Evolutionary conservation across 805 yeast genomes (phyloP), one percentile per base, ranked within the genome.

Genomic region (Hanseniaspora mollemarum): DNA sequence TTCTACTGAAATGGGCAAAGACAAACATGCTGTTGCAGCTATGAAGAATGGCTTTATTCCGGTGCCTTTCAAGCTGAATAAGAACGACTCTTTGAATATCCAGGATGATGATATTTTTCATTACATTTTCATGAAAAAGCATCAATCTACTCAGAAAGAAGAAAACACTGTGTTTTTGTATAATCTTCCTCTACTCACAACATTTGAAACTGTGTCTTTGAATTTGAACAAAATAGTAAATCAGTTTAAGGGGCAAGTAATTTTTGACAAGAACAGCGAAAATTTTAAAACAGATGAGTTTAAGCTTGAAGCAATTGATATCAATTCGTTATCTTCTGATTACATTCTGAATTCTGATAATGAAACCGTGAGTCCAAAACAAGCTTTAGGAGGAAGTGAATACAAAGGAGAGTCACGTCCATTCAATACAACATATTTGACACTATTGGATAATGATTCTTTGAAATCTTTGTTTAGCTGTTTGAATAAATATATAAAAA

Each of bases 161-260:
- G 73, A 73, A 31, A 73, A 74, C 46, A 70, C 83, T 26, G 63
- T 88, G n/a, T 88, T 88, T 65, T 62, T 82, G 5, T 77, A 83
- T 53, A 87, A 88, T 61, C 66, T 87, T 37, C 96, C 96, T 1
- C 66, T 81, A 21, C 72, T 74, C 52, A 72, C 87, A 6, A 70
- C 72, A 22, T 59, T 76, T 15, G 70, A 72, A 39, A 68, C 69
- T 32, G 60, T 87, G 43, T 81, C 77, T 59, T 71, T 69, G 51
- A 72, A 79, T 38, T 76, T 87, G 58, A 72, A 73, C 50, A 66
- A 71, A 13, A 70, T 83, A 1, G 78, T 84, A 45, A 49, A 53
- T 8, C 57, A 54, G 24, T 56, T 55, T 45, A 61, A 63, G 32
- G 73, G 78, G 2, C 85, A 82, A 4, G 75, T 87, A 7, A 76